These are phyloP conservation scores for Pulveroboletus frians DNA, from an alignment of 768 basidiomycete genomes.

Conservation along the genomic window DNA sequence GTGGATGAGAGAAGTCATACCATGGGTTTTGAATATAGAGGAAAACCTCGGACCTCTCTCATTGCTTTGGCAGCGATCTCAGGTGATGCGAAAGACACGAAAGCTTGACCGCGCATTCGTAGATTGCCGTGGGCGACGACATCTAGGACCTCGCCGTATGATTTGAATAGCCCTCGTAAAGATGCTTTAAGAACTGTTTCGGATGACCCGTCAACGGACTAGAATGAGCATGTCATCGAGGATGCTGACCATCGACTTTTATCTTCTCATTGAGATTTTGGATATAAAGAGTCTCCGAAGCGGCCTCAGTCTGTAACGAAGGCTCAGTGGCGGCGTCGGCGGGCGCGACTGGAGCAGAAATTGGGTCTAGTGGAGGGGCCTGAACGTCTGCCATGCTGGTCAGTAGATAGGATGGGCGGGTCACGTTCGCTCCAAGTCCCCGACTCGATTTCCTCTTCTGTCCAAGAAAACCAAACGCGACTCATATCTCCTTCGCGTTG, in stretches of 20 bases:
- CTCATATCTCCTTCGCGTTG: background rate
- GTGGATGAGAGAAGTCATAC: slow-evolving; percentile 38
- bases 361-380: slow-evolving; percentile 26
- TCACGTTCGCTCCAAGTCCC: slow-evolving; percentile 11
- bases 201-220: slow-evolving; percentile 6
- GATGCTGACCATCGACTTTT: slow-evolving; percentile 60
- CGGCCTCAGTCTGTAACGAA: slow-evolving; percentile 38
- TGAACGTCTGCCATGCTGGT: slow-evolving; percentile 36
- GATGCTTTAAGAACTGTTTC: slow-evolving; percentile 79
- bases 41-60: slow-evolving; percentile 92
- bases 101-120: slow-evolving; percentile 98
- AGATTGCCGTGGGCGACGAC: slow-evolving; percentile 94
- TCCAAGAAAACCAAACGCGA: slow-evolving; percentile 1
- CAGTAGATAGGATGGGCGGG: background rate
- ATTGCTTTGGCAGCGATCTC: slow-evolving; percentile 84
- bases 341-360: slow-evolving; percentile 24
- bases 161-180: slow-evolving; percentile 82
- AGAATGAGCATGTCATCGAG: slow-evolving; percentile 1
- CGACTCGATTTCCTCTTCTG: slow-evolving; percentile 14
- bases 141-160: slow-evolving; percentile 88
- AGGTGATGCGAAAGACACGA: slow-evolving; percentile 82
- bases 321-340: slow-evolving; percentile 13
- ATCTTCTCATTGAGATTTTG: slow-evolving; percentile 97
- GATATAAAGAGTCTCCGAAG: slow-evolving; percentile 88
- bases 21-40: slow-evolving; percentile 95